Percentiles rank a stretch among this genome's conserved stretches.
These are phyloP conservation scores for Geranium incanum DNA, from an alignment of 441 rosid species.

Conservation along the genomic window DNA sequence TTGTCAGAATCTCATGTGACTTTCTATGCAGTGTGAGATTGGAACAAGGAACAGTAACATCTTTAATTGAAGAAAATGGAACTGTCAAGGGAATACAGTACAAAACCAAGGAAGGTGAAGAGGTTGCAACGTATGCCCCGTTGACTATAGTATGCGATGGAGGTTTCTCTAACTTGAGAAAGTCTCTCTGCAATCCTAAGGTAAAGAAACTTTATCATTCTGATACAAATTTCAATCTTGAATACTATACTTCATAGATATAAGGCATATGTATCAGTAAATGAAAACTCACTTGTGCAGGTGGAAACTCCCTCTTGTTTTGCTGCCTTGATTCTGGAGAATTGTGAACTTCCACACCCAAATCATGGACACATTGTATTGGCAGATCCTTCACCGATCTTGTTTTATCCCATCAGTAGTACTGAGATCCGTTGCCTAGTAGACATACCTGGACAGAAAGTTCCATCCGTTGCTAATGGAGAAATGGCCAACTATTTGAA, in stretches of 20 bases:
- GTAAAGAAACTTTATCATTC: not conserved
- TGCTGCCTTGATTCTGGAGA: not conserved
- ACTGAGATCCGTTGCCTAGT: not conserved
- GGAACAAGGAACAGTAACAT: not conserved
- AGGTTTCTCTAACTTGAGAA: not conserved
- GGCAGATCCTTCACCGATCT: conserved; percentile 1
- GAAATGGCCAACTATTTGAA: not conserved
- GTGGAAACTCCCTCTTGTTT: not conserved
- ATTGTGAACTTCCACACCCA: not conserved
- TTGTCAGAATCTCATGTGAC: too few species aligned
- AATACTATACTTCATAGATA: not conserved
- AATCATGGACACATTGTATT: not conserved
- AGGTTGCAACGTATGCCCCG: not conserved
- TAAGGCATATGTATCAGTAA: too few species aligned
- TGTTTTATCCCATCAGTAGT: not conserved
- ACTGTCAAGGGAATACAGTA: not conserved
- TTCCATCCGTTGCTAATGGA: not conserved
- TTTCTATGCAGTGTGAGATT: not conserved
- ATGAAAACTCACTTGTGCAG: not conserved
- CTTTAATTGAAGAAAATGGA: not conserved
- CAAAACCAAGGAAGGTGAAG: not conserved
- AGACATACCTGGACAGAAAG: not conserved
- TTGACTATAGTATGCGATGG: conserved; percentile 1
- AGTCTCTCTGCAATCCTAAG: not conserved
- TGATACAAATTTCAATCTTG: not conserved